Evolutionary conservation across 805 yeast genomes (phyloP), one percentile per base, ranked within the genome.

Genomic region (Schwanniomyces pseudopolymorphus): DNA sequence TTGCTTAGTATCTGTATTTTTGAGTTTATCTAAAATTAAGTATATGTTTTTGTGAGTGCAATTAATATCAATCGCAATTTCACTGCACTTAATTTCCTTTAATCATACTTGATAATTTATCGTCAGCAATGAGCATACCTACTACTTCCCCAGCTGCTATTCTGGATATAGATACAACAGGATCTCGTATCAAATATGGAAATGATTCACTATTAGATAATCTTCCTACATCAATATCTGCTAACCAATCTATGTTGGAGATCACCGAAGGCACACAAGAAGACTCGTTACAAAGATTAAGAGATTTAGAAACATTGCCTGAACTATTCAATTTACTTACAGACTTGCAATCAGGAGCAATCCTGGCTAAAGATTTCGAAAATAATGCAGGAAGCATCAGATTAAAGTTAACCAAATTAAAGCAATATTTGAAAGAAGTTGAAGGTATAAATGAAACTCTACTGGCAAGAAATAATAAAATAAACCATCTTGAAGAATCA

Each of bases 321-420:
- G 75, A 71, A 31, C 49, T 72, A 39, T 72, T 64, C 47, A 57
- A 52, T 11, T 55, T 70, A 16, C 53, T 72, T 4, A 70, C 67
- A 44, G 66, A 64, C 36, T 56, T 72, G 26, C 63, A 65, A 26
- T 52, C 55, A 8, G 76, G 74, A n/a, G 59, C 53, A 19, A 49
- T 69, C 14, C 70, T 63, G 64, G 66, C 72, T 7, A 68, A 70
- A 45, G 76, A 72, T 48, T 70, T 72, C 47, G 74, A 70, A 47
- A 71, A 69, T 54, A 62, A 68, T 44, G 64, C 70, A 5, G 77
- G 77, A 11, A 61, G 67, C 38, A 58, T 69, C 38, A 61, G 76
- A 39, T 61, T 71, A 49, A 68, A 70, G 51, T 48, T 71, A 38
- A 53, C 55, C 42, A 62, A 55, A 21, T 48, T 70, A 8, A 58